phyloP scores from a whole-genome alignment of 495 filamentous ascomycete species.

The Tuber brumale region DNA sequence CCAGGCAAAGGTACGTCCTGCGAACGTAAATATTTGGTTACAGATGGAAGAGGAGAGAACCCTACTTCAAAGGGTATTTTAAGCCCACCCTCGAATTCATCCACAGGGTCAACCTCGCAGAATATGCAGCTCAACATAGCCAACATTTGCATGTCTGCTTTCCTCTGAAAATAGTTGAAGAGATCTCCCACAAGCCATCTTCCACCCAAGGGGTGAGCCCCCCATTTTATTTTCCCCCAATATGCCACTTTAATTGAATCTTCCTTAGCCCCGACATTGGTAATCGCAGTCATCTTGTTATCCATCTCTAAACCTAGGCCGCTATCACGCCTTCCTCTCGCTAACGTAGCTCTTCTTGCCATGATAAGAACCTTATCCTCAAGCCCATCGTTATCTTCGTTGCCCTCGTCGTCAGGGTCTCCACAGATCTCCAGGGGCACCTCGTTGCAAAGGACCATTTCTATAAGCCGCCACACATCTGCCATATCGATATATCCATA shows the following conservation, averaged over 20 bases:
- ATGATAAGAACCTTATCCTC: conserved; percentile 57
- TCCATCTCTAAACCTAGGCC: conserved; percentile 48
- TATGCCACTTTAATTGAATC: conserved; percentile 32
- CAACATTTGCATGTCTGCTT: conserved; percentile 84
- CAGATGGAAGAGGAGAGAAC: conserved; percentile 36
- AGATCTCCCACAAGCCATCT: conserved; percentile 61
- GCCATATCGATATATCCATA: conserved; percentile 68
- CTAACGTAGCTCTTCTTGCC: conserved; percentile 49
- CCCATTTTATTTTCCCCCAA: conserved; percentile 72
- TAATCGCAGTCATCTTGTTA: conserved; percentile 13
- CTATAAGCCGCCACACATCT: conserved; percentile 75
- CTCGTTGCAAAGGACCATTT: conserved; percentile 67
- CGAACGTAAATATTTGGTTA: conserved; percentile 46
- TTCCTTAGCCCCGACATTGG: not conserved
- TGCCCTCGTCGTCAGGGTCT: conserved; percentile 32
- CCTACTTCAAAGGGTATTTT: conserved; percentile 25
- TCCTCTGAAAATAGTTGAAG: conserved; percentile 70
- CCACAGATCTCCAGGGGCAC: conserved; percentile 62
- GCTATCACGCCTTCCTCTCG: conserved; percentile 44
- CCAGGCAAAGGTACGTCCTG: conserved; percentile 56
- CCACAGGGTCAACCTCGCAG: conserved; percentile 53
- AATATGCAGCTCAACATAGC: conserved; percentile 91
- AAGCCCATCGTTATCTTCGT: conserved; percentile 24
- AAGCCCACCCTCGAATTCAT: conserved; percentile 43
- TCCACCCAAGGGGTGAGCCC: conserved; percentile 68